These are phyloP conservation scores for Spinellus fusiger DNA, from an alignment of 192 early-diverging fungal genomes.

Conservation along the genomic window DNA sequence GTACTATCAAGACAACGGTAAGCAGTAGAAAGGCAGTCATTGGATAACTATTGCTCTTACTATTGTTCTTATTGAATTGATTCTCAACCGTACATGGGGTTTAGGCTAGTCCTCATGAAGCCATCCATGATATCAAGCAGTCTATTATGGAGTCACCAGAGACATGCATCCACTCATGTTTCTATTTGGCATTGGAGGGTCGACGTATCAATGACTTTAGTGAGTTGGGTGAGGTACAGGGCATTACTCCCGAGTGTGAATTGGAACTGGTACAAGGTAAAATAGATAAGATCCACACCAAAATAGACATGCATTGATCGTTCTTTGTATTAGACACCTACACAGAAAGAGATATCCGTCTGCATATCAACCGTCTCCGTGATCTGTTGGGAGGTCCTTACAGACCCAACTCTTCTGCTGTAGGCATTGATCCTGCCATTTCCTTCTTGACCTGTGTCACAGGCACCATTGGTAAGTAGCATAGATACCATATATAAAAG, in stretches of 20 bases:
- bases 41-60: not conserved
- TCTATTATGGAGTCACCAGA: constrained; percentile 82
- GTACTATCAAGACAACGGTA: constrained; percentile 45
- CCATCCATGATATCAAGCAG: constrained; percentile 84
- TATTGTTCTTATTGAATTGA: constrained; percentile 9
- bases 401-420: constrained; percentile 43
- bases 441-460: constrained; percentile 65
- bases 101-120: constrained; percentile 63
- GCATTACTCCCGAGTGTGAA: constrained; percentile 56
- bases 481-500: not conserved
- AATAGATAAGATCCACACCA: not conserved
- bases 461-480: constrained; percentile 47
- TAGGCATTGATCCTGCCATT: constrained; percentile 68
- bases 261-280: constrained; percentile 65
- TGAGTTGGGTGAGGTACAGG: constrained; percentile 67
- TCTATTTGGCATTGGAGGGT: constrained; percentile 74
- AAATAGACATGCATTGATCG: not conserved
- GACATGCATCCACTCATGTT: constrained; percentile 86
- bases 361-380: constrained; percentile 84
- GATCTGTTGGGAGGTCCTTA: constrained; percentile 79
- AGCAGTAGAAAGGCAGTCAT: constrained; percentile 2
- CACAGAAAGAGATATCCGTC: constrained; percentile 86
- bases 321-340: constrained; percentile 55
- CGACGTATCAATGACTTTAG: constrained; percentile 68
- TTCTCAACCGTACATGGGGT: too few relatives aligned